These are phyloP conservation scores for Mycena maculata DNA, from an alignment of 768 basidiomycete species.

Conservation along the genomic window DNA sequence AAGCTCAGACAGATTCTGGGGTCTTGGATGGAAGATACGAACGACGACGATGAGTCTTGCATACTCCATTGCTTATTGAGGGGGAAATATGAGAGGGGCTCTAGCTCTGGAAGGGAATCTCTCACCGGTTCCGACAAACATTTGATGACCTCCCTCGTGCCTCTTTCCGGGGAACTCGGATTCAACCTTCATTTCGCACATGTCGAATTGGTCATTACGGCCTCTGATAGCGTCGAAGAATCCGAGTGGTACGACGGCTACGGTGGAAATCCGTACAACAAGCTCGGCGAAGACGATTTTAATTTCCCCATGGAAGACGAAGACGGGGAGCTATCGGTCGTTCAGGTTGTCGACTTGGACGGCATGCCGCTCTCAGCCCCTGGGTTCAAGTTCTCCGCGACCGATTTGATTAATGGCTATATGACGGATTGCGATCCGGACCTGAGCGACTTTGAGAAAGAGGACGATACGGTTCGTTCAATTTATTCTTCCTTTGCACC, in stretches of 20 bases:
- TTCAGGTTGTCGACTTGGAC: slow-evolving; percentile 2
- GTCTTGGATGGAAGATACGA: not conserved
- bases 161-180: not conserved
- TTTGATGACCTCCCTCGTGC: not conserved
- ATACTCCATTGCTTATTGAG: not conserved
- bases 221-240: not conserved
- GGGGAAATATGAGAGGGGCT: not conserved
- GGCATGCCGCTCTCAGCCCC: not conserved
- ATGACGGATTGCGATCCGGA: not conserved
- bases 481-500: not conserved
- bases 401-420: not conserved
- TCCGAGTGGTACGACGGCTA: not conserved
- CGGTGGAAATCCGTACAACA: not conserved
- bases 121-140: not conserved
- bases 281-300: not conserved
- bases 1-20: not conserved
- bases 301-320: not conserved
- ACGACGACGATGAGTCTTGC: too few species aligned
- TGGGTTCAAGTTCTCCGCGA: not conserved
- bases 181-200: slow-evolving; percentile 6
- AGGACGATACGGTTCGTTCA: not conserved
- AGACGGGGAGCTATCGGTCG: not conserved
- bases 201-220: not conserved
- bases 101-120: not conserved
- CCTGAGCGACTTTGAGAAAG: not conserved